phyloP scores from a whole-genome alignment of 805 yeast genomes.

The Monosporozyma aerobia region DNA sequence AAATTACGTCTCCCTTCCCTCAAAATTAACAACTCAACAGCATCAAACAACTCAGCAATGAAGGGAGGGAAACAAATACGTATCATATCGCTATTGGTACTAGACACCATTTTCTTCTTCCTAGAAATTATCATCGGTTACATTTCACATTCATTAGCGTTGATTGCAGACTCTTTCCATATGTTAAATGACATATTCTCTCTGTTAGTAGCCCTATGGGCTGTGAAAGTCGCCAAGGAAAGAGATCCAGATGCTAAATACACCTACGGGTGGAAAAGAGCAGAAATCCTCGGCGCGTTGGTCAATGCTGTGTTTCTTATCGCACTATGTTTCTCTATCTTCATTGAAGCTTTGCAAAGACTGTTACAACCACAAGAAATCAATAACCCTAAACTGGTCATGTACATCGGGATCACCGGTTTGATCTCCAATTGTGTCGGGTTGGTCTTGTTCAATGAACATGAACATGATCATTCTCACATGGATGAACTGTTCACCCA shows the following conservation, averaged over 20 bases:
- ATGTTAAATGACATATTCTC: slow-evolving; percentile 95
- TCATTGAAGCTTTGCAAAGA: slow-evolving; percentile 88
- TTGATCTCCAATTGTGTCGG: slow-evolving; percentile 78
- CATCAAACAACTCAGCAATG: neutral
- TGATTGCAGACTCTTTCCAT: slow-evolving; percentile 94
- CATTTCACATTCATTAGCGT: slow-evolving; percentile 86
- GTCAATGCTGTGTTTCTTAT: slow-evolving; percentile 87
- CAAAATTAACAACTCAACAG: too few relatives aligned
- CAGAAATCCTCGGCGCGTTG: slow-evolving; percentile 92
- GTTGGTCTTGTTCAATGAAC: slow-evolving; percentile 76
- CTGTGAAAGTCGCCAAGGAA: slow-evolving; percentile 80
- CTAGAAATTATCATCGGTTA: slow-evolving; percentile 81
- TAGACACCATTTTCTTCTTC: slow-evolving; percentile 79
- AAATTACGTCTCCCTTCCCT: too few relatives aligned
- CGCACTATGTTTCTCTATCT: slow-evolving; percentile 86
- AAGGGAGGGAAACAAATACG: slow-evolving; percentile 48
- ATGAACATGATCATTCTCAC: slow-evolving; percentile 35
- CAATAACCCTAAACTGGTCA: slow-evolving; percentile 68
- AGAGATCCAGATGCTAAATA: slow-evolving; percentile 77
- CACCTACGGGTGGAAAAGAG: slow-evolving; percentile 98
- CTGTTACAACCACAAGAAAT: slow-evolving; percentile 73
- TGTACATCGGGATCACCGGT: slow-evolving; percentile 78
- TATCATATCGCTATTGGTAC: slow-evolving; percentile 57
- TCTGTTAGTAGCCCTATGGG: slow-evolving; percentile 87
- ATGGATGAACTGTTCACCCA: slow-evolving; percentile 18